Conservation (phyloP, 2,329 filamentous ascomycete species). For the Rhinocladiella similis region DNA sequence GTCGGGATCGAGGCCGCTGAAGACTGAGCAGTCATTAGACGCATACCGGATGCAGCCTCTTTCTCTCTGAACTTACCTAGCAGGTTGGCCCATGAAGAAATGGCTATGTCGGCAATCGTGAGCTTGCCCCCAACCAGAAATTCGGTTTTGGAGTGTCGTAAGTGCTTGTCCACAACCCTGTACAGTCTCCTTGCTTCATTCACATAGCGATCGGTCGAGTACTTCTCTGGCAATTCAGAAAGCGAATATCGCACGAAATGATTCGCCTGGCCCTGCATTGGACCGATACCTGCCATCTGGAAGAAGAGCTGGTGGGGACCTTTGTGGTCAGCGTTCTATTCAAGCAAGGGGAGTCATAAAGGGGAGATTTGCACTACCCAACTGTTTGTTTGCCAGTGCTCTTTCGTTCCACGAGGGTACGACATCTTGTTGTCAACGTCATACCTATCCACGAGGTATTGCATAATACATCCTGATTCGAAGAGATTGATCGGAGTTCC, state of each 20-base stretch:
- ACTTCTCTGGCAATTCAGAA: constrained; percentile 66
- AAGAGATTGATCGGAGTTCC: constrained; percentile 73
- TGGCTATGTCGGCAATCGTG: constrained; percentile 68
- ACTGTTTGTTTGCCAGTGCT: constrained; percentile 76
- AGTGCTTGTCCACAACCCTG: constrained; percentile 71
- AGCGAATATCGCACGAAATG: constrained; percentile 82
- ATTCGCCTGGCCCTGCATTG: constrained; percentile 82
- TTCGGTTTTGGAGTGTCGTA: constrained; percentile 51
- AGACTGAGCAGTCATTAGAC: too few species aligned
- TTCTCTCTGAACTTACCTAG: too few species aligned
- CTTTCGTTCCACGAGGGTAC: constrained; percentile 68
- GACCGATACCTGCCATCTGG: constrained; percentile 68
- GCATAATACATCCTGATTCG: constrained; percentile 78
- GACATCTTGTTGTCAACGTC: constrained; percentile 84
- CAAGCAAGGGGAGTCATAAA: too few species aligned
- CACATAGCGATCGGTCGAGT: constrained; percentile 76
- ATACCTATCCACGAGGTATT: constrained; percentile 80
- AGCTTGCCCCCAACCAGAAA: constrained; percentile 55
- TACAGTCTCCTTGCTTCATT: constrained; percentile 82
- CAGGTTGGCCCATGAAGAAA: constrained; percentile 68
- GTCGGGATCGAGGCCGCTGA: constrained; percentile 65
- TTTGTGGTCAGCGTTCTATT: too few species aligned
- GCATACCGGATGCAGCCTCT: too few species aligned
- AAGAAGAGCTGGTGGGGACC: constrained; percentile 64
- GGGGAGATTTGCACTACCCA: constrained; percentile 60